Conservation (phyloP, 257 asterid species). For the Solanum phureja region DNA sequence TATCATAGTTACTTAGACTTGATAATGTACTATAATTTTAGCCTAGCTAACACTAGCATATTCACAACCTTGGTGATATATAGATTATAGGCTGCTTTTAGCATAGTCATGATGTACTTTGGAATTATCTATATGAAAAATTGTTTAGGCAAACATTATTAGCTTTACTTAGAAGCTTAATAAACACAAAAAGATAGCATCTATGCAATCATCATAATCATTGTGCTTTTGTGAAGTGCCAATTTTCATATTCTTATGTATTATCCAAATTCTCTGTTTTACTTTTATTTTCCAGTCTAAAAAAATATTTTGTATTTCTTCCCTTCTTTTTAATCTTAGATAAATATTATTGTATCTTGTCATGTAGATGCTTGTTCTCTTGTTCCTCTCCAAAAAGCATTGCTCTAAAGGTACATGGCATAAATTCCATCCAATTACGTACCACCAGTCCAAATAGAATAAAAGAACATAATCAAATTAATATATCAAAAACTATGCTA, state of each 20-base stretch:
- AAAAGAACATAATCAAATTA: not conserved
- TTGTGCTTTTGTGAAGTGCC: slow-evolving; percentile 14
- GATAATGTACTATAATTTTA: not conserved
- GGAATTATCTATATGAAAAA: slow-evolving; percentile 1
- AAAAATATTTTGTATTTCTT: not conserved
- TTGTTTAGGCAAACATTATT: slow-evolving; percentile 5
- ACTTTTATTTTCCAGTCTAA: not conserved
- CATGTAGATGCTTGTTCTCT: not conserved
- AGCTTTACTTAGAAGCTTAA: slow-evolving; percentile 81
- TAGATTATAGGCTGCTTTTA: not conserved
- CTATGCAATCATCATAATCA: slow-evolving; percentile 16
- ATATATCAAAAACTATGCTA: not conserved
- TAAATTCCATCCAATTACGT: not conserved
- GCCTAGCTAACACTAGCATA: not conserved
- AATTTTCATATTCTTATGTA: not conserved
- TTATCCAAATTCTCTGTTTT: not conserved
- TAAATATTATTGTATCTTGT: not conserved
- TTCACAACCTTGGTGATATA: not conserved
- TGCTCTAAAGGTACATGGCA: not conserved
- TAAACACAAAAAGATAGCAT: slow-evolving; percentile 44
- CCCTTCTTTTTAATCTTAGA: not conserved
- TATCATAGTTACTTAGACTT: not conserved
- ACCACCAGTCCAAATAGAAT: not conserved
- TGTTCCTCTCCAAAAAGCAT: not conserved
- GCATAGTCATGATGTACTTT: not conserved